Percentiles rank a stretch among this genome's conserved stretches.
Evolutionary conservation across 2,329 filamentous ascomycete genomes (phyloP).

Genomic region (Cercospora zeae-maydis): DNA sequence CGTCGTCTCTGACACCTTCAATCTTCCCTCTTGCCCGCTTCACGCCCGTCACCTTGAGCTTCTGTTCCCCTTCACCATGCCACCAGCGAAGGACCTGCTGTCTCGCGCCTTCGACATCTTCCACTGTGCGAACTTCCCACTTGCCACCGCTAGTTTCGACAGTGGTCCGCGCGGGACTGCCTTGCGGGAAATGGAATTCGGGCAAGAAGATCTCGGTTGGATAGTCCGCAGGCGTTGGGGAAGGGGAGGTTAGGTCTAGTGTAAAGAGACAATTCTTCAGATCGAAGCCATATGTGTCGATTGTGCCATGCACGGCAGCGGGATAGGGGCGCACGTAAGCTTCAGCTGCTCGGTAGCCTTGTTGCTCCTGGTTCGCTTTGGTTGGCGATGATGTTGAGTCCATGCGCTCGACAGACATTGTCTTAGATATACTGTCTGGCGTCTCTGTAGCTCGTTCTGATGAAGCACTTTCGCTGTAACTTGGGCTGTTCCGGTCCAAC

Average conservation of each 20-base stretch:
- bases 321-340: slow-evolving; percentile 87
- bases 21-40: slow-evolving; percentile 54
- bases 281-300: slow-evolving; percentile 75
- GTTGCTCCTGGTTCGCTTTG: slow-evolving; percentile 8
- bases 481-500: slow-evolving; percentile 49
- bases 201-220: slow-evolving; percentile 85
- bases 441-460: slow-evolving; percentile 58
- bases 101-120: slow-evolving; percentile 57
- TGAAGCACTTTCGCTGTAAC: slow-evolving; percentile 53
- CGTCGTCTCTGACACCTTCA: slow-evolving; percentile 42
- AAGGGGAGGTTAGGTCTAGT: slow-evolving; percentile 63
- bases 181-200: slow-evolving; percentile 82
- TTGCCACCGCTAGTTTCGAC: slow-evolving; percentile 81
- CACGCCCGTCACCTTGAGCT: slow-evolving; percentile 69
- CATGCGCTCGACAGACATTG: slow-evolving; percentile 59
- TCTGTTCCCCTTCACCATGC: slow-evolving; percentile 83
- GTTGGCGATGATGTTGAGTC: slow-evolving; percentile 13
- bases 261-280: slow-evolving; percentile 73
- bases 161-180: slow-evolving; percentile 53
- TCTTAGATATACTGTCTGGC: slow-evolving; percentile 70
- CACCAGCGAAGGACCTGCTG: slow-evolving; percentile 85
- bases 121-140: slow-evolving; percentile 77
- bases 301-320: slow-evolving; percentile 66
- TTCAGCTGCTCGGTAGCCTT: slow-evolving; percentile 82
- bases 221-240: slow-evolving; percentile 57